phyloP scores from a whole-genome alignment of 1,284 basidiomycete genomes.

The Trametes sp. region DNA sequence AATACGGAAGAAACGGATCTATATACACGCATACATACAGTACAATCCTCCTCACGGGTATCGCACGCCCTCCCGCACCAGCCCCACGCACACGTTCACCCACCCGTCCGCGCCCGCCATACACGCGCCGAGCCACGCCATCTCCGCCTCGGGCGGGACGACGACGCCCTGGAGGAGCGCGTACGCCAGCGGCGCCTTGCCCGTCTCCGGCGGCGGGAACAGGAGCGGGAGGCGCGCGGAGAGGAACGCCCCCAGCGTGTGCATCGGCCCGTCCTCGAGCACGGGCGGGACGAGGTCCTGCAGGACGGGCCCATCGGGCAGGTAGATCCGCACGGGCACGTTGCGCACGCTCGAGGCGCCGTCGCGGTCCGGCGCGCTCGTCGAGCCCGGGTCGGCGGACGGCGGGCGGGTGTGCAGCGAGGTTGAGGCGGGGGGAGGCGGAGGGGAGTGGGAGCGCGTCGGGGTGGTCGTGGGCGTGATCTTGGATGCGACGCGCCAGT shows the following conservation, averaged over 20 bases:
- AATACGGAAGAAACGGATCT: not conserved
- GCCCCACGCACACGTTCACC: slow-evolving; percentile 85
- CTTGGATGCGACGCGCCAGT: slow-evolving; percentile 91
- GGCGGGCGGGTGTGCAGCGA: slow-evolving; percentile 71
- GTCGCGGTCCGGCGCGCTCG: slow-evolving; percentile 63
- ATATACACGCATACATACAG: slow-evolving; percentile 15
- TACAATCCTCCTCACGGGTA: slow-evolving; percentile 16
- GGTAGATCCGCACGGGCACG: slow-evolving; percentile 88
- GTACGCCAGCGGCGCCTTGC: slow-evolving; percentile 58
- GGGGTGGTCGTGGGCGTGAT: slow-evolving; percentile 74
- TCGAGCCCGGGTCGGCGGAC: slow-evolving; percentile 64
- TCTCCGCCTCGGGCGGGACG: slow-evolving; percentile 85
- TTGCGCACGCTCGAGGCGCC: slow-evolving; percentile 86
- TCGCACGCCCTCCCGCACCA: slow-evolving; percentile 38
- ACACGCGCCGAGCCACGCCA: slow-evolving; percentile 93
- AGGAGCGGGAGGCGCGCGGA: slow-evolving; percentile 69
- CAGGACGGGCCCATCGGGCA: slow-evolving; percentile 91
- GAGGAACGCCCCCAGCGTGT: slow-evolving; percentile 68
- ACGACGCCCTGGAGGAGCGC: slow-evolving; percentile 89
- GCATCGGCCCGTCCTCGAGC: slow-evolving; percentile 66
- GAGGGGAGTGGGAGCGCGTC: slow-evolving; percentile 59
- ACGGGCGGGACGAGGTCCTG: slow-evolving; percentile 89
- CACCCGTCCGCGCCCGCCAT: slow-evolving; percentile 94
- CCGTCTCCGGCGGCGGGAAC: slow-evolving; percentile 55
- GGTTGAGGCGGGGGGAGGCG: slow-evolving; percentile 56